These are phyloP conservation scores for Podospora comata DNA, from an alignment of 495 filamentous ascomycete genomes.

Conservation along the genomic window DNA sequence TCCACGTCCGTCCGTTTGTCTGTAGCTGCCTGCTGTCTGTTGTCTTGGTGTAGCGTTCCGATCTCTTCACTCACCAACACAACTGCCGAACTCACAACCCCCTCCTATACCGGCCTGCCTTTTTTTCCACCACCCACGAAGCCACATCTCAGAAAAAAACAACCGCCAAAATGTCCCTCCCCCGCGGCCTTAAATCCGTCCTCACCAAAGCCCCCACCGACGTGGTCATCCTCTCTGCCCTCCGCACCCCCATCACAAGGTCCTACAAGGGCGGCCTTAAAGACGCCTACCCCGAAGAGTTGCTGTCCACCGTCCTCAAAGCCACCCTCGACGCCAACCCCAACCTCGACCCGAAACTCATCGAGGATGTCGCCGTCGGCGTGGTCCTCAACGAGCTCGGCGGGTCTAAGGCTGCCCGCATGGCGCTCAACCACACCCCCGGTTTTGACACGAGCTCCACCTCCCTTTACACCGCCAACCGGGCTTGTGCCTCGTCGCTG, in stretches of 20 bases:
- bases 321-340: slow-evolving; percentile 76
- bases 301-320: slow-evolving; percentile 76
- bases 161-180: slow-evolving; percentile 33
- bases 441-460: slow-evolving; percentile 66
- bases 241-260: slow-evolving; percentile 81
- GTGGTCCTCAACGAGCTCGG: slow-evolving; percentile 89
- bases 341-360: slow-evolving; percentile 63
- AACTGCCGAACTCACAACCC: not conserved
- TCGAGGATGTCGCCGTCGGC: slow-evolving; percentile 81
- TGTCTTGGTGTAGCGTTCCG: slow-evolving; percentile 4
- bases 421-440: slow-evolving; percentile 73
- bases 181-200: slow-evolving; percentile 65
- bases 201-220: slow-evolving; percentile 77
- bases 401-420: slow-evolving; percentile 84
- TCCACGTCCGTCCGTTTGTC: not conserved
- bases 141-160: not conserved
- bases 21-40: not conserved
- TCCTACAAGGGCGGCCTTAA: slow-evolving; percentile 79
- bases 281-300: slow-evolving; percentile 86
- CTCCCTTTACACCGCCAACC: slow-evolving; percentile 79
- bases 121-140: not conserved
- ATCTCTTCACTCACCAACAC: not conserved
- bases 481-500: slow-evolving; percentile 77
- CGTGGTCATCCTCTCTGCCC: slow-evolving; percentile 81
- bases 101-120: not conserved